Percentiles rank a stretch among this genome's conserved stretches.
phyloP scores from a whole-genome alignment of 176 grass and related monocot genomes.

The Puccinellia tenuiflora region DNA sequence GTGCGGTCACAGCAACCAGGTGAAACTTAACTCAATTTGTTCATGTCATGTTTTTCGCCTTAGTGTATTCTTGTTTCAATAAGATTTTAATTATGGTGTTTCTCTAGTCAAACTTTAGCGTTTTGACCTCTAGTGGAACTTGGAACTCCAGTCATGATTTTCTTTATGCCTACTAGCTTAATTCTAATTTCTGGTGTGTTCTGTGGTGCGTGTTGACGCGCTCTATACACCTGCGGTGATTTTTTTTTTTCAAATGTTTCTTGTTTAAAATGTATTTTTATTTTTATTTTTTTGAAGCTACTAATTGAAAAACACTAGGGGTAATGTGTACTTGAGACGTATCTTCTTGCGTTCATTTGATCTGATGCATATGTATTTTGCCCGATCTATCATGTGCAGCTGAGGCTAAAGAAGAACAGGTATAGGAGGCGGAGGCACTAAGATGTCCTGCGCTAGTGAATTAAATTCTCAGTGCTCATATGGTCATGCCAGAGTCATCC shows the following conservation, averaged over 20 bases:
- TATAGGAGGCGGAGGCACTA: background rate
- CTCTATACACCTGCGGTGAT: no score
- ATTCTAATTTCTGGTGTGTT: no score
- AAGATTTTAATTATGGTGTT: no score
- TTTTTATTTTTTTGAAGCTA: background rate
- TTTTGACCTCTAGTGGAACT: no score
- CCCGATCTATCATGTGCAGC: background rate
- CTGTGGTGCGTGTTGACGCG: no score
- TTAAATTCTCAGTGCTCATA: background rate
- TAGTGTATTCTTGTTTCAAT: background rate
- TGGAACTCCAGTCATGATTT: no score
- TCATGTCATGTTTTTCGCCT: background rate
- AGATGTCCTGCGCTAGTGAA: background rate
- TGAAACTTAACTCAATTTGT: background rate
- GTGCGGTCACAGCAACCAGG: conserved; percentile 64
- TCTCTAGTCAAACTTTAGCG: no score
- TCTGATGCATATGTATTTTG: background rate
- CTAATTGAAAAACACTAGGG: background rate
- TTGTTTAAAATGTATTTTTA: no score
- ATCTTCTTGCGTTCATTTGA: background rate
- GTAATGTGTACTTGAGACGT: background rate
- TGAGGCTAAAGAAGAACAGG: background rate
- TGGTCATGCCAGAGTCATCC: background rate
- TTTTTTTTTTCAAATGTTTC: no score
- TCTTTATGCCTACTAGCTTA: no score